Evolutionary conservation across 2,329 filamentous ascomycete species (phyloP).

Genomic region (Thelonectria olida): DNA sequence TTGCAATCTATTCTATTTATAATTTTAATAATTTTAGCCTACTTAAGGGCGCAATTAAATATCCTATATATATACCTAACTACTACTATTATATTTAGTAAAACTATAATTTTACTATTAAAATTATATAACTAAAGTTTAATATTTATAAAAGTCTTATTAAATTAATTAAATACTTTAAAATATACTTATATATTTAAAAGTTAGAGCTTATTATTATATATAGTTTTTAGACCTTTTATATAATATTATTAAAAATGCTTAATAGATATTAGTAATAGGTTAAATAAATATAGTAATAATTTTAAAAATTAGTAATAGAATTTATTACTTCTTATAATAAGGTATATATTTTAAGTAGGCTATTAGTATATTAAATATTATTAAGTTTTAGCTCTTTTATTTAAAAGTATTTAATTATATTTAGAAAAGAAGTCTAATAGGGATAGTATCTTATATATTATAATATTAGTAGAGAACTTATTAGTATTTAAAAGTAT

Average conservation of each 20-base stretch:
- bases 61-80: not conserved
- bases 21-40: not conserved
- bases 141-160: not conserved
- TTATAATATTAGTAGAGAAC: not conserved
- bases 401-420: not conserved
- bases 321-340: not conserved
- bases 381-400: not conserved
- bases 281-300: slow-evolving; percentile 1
- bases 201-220: not conserved
- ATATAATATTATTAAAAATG: not conserved
- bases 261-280: not conserved
- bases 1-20: not conserved
- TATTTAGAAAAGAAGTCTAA: slow-evolving; percentile 1
- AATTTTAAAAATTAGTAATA: not conserved
- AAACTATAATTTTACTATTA: not conserved
- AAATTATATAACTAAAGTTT: not conserved
- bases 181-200: not conserved
- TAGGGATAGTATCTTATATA: not conserved
- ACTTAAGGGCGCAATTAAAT: not conserved
- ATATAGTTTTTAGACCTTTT: not conserved
- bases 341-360: not conserved
- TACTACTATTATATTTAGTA: not conserved
- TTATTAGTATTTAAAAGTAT: not conserved
- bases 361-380: not conserved
- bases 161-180: not conserved